Base-by-base conservation (phyloP, 2,329 filamentous ascomycete species). In the Rhynchosporium graminicola region DNA sequence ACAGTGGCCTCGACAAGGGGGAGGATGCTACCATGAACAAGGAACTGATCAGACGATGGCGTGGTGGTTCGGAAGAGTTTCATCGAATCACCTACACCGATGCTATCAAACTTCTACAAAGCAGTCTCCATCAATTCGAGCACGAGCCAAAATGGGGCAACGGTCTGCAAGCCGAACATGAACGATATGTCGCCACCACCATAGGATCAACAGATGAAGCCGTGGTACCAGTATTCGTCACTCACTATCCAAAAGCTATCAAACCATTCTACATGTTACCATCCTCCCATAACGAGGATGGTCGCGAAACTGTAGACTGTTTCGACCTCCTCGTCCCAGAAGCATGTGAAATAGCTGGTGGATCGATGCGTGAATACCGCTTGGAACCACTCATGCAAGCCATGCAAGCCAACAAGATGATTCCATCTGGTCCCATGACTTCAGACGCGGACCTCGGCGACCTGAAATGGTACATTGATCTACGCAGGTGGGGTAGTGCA, bases 261-360 rank as follows among this genome's bases (percentile, higher is more conserved):
- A 99, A 99, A 77, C 91, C 94, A 10, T 99, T 98, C 77, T 99
- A 93, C 76, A 93, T 92, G 90, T 76, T 84, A 2, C 84, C 86
- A 15, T 84, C 83, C 1, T 62, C 70, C 26, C 61, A 56, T 33
- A 52, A 52, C 54, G 57, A 60, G 38, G 46, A 56, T 28, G 52
- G 48, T 26, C 50, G 54, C 15, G 69, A 72, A 46, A 90, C 87
- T 2, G 87, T 87, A 3, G 85, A 87, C 28, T 90, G 87, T 74
- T 91, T 91, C 73, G 88, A 91, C 74, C 80, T 91, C 31, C 80
- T 91, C 3, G 80, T 90, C 26, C 87, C 87, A 10, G 86, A 88
- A 61, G 77, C 87, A 31, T 87, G 86, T 70, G 88, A 91, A 73
- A 78, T 91, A 9, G 86, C 83, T 3, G 88, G 88, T 9, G 88